Percentiles rank a stretch among this genome's conserved stretches.
phyloP scores from a whole-genome alignment of 768 basidiomycete genomes.

The Lyophyllum atratum region DNA sequence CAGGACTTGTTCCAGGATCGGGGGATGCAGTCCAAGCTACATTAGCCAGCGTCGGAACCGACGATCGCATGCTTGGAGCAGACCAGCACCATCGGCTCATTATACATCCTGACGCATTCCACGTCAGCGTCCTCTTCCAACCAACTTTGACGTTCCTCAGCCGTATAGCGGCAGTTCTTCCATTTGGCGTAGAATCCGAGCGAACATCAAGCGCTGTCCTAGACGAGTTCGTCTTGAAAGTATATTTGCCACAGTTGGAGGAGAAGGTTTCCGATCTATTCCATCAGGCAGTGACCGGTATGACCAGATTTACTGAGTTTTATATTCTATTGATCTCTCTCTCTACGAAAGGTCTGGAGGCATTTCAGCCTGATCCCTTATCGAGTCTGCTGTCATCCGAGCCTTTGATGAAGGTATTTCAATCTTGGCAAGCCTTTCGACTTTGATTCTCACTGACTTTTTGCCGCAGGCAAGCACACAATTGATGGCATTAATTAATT shows the following conservation, averaged over 20 bases:
- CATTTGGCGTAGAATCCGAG: conserved; percentile 67
- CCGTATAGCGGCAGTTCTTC: conserved; percentile 69
- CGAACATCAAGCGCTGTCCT: conserved; percentile 71
- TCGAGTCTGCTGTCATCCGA: conserved; percentile 65
- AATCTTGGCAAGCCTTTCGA: not conserved
- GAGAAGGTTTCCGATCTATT: conserved; percentile 90
- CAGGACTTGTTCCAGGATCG: conserved; percentile 81
- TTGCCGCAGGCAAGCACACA: conserved; percentile 70
- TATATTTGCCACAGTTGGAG: conserved; percentile 93
- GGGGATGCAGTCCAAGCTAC: conserved; percentile 67
- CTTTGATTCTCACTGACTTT: not conserved
- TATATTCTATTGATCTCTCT: not conserved
- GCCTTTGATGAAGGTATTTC: conserved; percentile 79
- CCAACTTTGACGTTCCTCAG: conserved; percentile 88
- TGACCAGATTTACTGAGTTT: conserved; percentile 2
- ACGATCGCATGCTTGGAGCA: conserved; percentile 71
- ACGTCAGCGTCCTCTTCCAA: conserved; percentile 92
- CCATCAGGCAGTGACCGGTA: conserved; percentile 82
- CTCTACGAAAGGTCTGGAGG: conserved; percentile 63
- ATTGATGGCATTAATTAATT: conserved; percentile 88
- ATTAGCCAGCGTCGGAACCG: conserved; percentile 60
- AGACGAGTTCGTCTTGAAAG: conserved; percentile 91
- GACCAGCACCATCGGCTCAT: conserved; percentile 85
- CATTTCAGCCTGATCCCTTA: conserved; percentile 80
- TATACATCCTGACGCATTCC: conserved; percentile 90